Evolutionary conservation across 768 basidiomycete genomes (phyloP).

Genomic region (Boletus reticuloceps): DNA sequence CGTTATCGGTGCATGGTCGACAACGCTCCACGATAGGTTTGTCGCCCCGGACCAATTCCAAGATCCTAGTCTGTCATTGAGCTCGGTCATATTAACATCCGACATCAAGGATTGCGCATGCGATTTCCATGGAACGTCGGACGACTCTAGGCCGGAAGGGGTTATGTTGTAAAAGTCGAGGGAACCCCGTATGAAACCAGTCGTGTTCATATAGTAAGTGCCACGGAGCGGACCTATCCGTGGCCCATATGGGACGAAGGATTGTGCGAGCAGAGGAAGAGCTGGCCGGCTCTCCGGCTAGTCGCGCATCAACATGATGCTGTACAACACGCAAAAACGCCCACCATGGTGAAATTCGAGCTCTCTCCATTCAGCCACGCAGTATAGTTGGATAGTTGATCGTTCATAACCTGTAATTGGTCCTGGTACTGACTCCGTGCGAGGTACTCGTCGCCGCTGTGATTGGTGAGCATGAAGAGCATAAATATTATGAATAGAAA

Average conservation of each 20-base stretch:
- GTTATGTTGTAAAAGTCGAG: slow-evolving; percentile 65
- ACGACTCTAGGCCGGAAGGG: slow-evolving; percentile 38
- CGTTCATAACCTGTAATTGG: slow-evolving; percentile 52
- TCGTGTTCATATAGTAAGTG: slow-evolving; percentile 74
- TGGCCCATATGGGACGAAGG: slow-evolving; percentile 45
- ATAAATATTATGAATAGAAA: slow-evolving; percentile 73
- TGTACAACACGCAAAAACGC: slow-evolving; percentile 16
- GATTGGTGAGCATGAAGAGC: slow-evolving; percentile 77
- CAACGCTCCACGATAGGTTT: slow-evolving; percentile 63
- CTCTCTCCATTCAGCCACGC: slow-evolving; percentile 70
- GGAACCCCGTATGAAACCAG: slow-evolving; percentile 73
- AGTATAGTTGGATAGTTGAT: slow-evolving; percentile 70
- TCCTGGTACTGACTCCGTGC: slow-evolving; percentile 66
- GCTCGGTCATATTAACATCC: slow-evolving; percentile 48
- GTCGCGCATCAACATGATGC: slow-evolving; percentile 1
- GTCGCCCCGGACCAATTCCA: slow-evolving; percentile 73
- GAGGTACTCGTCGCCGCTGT: slow-evolving; percentile 65
- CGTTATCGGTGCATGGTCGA: slow-evolving; percentile 51
- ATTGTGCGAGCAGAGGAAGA: slow-evolving; percentile 46
- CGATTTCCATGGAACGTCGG: slow-evolving; percentile 45
- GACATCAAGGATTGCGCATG: slow-evolving; percentile 50
- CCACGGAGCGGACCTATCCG: slow-evolving; percentile 42
- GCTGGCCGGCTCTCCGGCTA: slow-evolving; percentile 49
- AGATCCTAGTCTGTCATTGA: slow-evolving; percentile 44
- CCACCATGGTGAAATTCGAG: slow-evolving; percentile 65